phyloP scores from a whole-genome alignment of 441 rosid genomes.

The Melastoma candidum region DNA sequence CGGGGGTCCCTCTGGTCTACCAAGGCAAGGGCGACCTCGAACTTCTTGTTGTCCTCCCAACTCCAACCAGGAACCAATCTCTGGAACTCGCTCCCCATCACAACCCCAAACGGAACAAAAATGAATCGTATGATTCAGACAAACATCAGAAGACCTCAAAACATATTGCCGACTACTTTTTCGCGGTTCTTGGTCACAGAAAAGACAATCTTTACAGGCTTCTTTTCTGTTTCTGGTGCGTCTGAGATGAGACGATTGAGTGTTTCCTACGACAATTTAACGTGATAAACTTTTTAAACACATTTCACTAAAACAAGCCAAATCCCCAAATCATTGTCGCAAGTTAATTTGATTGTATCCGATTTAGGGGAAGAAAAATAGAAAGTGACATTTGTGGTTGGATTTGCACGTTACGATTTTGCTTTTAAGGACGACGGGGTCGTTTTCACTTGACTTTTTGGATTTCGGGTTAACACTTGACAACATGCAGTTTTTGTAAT shows the following conservation, averaged over 20 bases:
- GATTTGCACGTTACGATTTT: slow-evolving; percentile 13
- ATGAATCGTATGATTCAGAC: background rate
- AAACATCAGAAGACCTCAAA: too few species aligned
- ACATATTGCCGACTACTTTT: too few species aligned
- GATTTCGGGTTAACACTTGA: too few species aligned
- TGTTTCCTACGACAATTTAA: too few species aligned
- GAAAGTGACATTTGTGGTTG: slow-evolving; percentile 35
- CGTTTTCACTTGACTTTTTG: too few species aligned
- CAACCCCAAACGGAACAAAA: background rate
- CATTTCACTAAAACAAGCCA: slow-evolving; percentile 6
- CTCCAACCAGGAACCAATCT: slow-evolving; percentile 41
- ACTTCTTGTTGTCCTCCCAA: slow-evolving; percentile 72
- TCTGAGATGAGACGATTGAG: too few species aligned
- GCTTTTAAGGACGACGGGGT: too few species aligned
- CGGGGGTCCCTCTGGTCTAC: slow-evolving; percentile 48
- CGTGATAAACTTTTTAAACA: too few species aligned
- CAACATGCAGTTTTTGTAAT: too few species aligned
- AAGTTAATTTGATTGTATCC: slow-evolving; percentile 5
- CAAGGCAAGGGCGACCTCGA: slow-evolving; percentile 59
- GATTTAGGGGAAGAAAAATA: slow-evolving; percentile 12
- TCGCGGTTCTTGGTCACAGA: too few species aligned
- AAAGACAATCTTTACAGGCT: too few species aligned
- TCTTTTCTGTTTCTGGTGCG: too few species aligned
- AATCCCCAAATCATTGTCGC: slow-evolving; percentile 16
- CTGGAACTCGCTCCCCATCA: slow-evolving; percentile 29